A percentile compares a stretch with the other conserved stretches of the same genome.
These are phyloP conservation scores for Erigeron canadensis DNA, from an alignment of 129 eudicot genomes.

Conservation along the genomic window DNA sequence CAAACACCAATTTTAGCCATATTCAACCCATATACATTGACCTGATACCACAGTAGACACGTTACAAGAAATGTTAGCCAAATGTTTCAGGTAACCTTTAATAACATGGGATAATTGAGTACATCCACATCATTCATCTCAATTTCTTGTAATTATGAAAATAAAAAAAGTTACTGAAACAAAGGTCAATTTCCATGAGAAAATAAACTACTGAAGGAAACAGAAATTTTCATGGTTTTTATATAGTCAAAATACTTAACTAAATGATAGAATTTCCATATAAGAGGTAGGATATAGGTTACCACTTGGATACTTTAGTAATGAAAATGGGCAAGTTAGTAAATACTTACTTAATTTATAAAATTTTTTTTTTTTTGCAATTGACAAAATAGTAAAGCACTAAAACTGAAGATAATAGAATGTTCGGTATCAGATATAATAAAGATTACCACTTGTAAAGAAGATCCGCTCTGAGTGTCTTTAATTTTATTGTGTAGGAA, in stretches of 20 bases:
- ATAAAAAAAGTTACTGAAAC: not conserved
- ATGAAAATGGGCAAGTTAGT: not conserved
- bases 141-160: not conserved
- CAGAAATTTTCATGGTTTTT: not conserved
- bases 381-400: conserved; percentile 11
- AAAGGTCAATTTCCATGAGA: not conserved
- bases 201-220: not conserved
- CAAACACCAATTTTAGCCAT: not conserved
- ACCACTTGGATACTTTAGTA: not conserved
- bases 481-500: conserved; percentile 40
- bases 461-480: conserved; percentile 33
- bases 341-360: not conserved
- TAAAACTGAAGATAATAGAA: not conserved
- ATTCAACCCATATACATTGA: not conserved
- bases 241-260: not conserved
- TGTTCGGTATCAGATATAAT: not conserved
- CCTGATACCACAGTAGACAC: not conserved
- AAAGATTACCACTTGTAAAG: conserved; percentile 28
- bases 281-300: not conserved
- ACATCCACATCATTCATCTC: not conserved
- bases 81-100: not conserved
- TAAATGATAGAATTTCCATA: not conserved
- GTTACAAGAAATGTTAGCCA: not conserved
- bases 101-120: not conserved
- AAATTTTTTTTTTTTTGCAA: conserved; percentile 1